Conservation (phyloP, 495 filamentous ascomycete species). For the Penicillium ochrochloron region DNA sequence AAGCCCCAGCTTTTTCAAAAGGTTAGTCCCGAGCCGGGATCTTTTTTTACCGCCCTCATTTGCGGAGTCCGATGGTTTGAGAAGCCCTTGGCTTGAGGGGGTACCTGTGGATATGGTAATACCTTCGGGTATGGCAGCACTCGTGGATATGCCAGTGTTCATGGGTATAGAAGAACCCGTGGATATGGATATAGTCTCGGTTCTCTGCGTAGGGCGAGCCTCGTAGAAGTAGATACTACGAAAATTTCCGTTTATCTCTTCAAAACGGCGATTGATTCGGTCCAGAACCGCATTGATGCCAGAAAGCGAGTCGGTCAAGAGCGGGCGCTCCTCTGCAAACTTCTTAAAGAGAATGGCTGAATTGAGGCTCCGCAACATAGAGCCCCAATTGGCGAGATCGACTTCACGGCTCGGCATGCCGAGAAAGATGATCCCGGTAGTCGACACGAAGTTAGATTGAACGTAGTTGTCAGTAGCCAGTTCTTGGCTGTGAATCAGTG, state of each 20-base stretch:
- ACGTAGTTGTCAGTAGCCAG: conserved; percentile 65
- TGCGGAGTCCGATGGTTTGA: background rate
- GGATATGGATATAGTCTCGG: background rate
- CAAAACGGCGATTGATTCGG: conserved; percentile 76
- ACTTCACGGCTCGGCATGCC: conserved; percentile 85
- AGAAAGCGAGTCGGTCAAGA: conserved; percentile 69
- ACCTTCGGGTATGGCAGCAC: too few species aligned
- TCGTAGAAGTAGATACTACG: conserved; percentile 75
- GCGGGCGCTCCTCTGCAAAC: conserved; percentile 68
- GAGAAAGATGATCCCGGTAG: conserved; percentile 84
- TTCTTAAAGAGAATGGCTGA: conserved; percentile 68
- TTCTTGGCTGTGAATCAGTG: conserved; percentile 63
- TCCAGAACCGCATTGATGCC: conserved; percentile 77
- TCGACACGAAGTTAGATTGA: conserved; percentile 79
- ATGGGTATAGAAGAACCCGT: background rate
- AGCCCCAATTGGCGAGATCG: conserved; percentile 76
- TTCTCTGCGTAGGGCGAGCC: conserved; percentile 60
- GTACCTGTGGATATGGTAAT: background rate
- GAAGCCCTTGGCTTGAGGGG: background rate
- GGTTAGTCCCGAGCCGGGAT: background rate
- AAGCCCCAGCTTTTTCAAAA: background rate
- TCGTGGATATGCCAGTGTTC: background rate
- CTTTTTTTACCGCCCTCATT: background rate
- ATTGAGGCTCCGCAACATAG: conserved; percentile 72
- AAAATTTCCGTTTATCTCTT: conserved; percentile 71